These are phyloP conservation scores for Agaricus bisporus DNA, from an alignment of 768 basidiomycete species.

Conservation along the genomic window DNA sequence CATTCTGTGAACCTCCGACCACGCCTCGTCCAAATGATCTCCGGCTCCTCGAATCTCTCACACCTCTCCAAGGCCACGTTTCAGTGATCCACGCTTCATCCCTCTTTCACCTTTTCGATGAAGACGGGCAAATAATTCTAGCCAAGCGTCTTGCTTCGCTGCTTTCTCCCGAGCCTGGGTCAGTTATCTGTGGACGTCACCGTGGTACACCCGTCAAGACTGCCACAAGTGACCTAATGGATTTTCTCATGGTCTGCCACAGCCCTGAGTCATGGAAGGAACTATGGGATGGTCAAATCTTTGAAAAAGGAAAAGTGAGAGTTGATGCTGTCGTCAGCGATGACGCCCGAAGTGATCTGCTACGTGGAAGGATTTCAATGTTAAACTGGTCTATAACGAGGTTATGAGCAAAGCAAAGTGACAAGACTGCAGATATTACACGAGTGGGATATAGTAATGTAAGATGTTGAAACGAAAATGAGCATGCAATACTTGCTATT, in stretches of 20 bases:
- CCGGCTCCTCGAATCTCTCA: conserved; percentile 19
- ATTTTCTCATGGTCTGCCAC: conserved; percentile 11
- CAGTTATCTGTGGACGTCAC: conserved; percentile 32
- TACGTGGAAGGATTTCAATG: neutral
- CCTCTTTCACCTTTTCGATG: conserved; percentile 32
- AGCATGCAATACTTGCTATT: too few relatives aligned
- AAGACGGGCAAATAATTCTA: conserved; percentile 24
- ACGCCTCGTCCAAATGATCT: conserved; percentile 1
- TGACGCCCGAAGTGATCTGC: neutral
- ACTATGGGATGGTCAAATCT: conserved; percentile 12
- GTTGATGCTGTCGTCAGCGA: conserved; percentile 5
- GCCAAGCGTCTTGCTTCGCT: conserved; percentile 25
- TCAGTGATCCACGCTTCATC: conserved; percentile 40
- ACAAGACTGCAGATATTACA: neutral
- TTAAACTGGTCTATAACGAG: conserved; percentile 4
- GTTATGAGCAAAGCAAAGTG: neutral
- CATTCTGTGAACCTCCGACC: conserved; percentile 12
- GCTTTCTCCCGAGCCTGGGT: conserved; percentile 27
- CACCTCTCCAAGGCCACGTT: conserved; percentile 34
- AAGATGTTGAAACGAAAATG: too few relatives aligned
- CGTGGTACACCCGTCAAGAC: conserved; percentile 21
- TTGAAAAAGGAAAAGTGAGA: conserved; percentile 8
- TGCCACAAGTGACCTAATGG: neutral
- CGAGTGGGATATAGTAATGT: too few relatives aligned
- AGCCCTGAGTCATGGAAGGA: conserved; percentile 12